Evolutionary conservation across 2,329 filamentous ascomycete genomes (phyloP), one percentile per base, ranked within the genome.

Genomic region (Diaporthe sp.): DNA sequence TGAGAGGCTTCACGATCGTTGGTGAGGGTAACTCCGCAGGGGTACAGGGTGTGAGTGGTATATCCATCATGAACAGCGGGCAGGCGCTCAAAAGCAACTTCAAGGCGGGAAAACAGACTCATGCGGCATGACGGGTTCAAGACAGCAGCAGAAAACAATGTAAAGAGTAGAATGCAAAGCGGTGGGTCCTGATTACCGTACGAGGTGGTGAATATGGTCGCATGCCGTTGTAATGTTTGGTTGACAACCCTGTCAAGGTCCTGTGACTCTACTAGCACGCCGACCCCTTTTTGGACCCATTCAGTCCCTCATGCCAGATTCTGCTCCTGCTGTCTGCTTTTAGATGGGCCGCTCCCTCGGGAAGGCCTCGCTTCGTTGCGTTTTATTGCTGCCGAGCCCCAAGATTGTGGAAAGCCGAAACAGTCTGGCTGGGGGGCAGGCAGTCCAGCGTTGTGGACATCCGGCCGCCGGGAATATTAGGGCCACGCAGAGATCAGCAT

Each of bases 221-320:
- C 35, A n/a, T 61, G 30, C n/a, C 15, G 19, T 50, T 39, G 30
- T 51, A 35, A 50, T 50, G 61, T 37, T 37, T 66, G 61, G 42
- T 50, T 25, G 22, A 22, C n/a, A 66, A 50, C 32, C 55, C 42
- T 32, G 69, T 30, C 32, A 5, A 10, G 30, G 69, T 44, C 42
- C 42, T 61, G 69, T n/a, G 42, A 17, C 32, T 61, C 69, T 56
- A 71, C 69, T 6, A 9, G 25, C 25, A 39, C 22, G n/a, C 15
- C 10, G 39, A 53, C 69, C 69, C 69, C 69, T 71, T 71, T 61
- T 71, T 32, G 25, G 42, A 51, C 69, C 55, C 55, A 59, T 61
- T 22, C 27, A 32, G 39, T 35, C 44, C 27, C 19, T 61, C 51
- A 17, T 30, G 42, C 42, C 30, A 37, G 22, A 35, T 17, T 51